Conservation (phyloP, 1,284 basidiomycete species). For the Ganoderma sinense region DNA sequence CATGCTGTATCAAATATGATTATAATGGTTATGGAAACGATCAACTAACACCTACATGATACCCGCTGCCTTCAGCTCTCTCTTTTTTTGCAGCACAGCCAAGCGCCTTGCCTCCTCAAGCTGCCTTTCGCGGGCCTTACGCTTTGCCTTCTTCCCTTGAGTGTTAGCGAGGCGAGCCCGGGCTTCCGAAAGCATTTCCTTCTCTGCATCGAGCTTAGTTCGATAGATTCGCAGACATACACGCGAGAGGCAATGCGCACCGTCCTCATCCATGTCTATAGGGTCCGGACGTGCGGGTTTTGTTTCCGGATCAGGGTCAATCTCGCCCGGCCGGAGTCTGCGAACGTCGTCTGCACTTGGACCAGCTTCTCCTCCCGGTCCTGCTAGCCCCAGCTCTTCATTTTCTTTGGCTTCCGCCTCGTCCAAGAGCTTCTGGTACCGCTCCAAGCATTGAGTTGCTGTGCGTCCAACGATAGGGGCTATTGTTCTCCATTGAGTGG, state of each 20-base stretch:
- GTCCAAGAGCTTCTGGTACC: slow-evolving; percentile 97
- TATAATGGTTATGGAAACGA: slow-evolving; percentile 28
- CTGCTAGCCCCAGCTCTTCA: slow-evolving; percentile 90
- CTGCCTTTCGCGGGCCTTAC: slow-evolving; percentile 96
- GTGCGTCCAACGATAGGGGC: slow-evolving; percentile 99
- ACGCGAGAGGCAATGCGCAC: slow-evolving; percentile 48
- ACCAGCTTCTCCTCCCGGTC: slow-evolving; percentile 80
- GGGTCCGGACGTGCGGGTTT: slow-evolving; percentile 98
- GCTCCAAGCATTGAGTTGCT: slow-evolving; percentile 97
- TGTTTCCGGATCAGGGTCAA: slow-evolving; percentile 99
- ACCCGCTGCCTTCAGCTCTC: slow-evolving; percentile 97
- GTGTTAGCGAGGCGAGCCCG: slow-evolving; percentile 98
- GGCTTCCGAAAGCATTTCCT: slow-evolving; percentile 99
- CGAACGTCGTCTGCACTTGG: slow-evolving; percentile 93
- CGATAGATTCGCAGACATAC: neutral
- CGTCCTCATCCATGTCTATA: slow-evolving; percentile 99
- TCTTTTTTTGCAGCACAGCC: slow-evolving; percentile 97
- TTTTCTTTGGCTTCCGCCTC: slow-evolving; percentile 96
- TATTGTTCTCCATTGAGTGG: slow-evolving; percentile 99
- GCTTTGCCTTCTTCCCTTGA: slow-evolving; percentile 99
- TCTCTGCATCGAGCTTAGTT: slow-evolving; percentile 63
- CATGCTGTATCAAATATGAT: slow-evolving; percentile 55
- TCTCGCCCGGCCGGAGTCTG: slow-evolving; percentile 92
- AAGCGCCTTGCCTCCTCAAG: slow-evolving; percentile 95
- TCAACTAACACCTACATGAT: slow-evolving; percentile 77